A percentile compares a stretch with the other conserved stretches of the same genome.
Evolutionary conservation across 208 protist genomes (phyloP).

Genomic region (Acanthamoeba healyi): DNA sequence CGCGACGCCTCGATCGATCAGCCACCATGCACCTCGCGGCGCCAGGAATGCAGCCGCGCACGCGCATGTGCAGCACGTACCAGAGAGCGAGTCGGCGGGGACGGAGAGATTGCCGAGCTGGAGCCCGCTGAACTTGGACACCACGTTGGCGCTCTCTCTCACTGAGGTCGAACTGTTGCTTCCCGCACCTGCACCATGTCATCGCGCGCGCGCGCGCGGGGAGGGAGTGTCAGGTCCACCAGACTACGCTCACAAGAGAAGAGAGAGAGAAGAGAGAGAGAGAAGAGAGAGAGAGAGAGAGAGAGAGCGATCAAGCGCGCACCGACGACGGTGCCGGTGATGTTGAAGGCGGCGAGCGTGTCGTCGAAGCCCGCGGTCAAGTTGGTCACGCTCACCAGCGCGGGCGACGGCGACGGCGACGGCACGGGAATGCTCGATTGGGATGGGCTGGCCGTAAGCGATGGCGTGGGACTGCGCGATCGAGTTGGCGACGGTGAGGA

Average conservation of each 20-base stretch:
- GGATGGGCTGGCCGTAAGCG: not conserved
- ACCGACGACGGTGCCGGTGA: not conserved
- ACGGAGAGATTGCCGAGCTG: not conserved
- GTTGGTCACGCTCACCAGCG: not conserved
- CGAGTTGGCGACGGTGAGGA: too few relatives aligned
- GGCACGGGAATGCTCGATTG: not conserved
- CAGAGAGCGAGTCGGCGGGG: not conserved
- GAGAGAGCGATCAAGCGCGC: too few relatives aligned
- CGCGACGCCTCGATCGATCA: too few relatives aligned
- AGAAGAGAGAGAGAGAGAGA: too few relatives aligned
- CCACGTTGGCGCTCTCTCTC: not conserved
- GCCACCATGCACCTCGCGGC: too few relatives aligned
- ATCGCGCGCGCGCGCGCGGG: too few relatives aligned
- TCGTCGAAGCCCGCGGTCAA: not conserved
- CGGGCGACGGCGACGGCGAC: not conserved
- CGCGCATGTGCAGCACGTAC: too few relatives aligned
- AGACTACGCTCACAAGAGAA: too few relatives aligned
- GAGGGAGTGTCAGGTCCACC: too few relatives aligned
- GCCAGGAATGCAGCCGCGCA: too few relatives aligned
- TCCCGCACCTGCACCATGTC: too few relatives aligned
- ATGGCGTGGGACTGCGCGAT: not conserved
- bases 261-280: too few relatives aligned
- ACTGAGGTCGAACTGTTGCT: not conserved
- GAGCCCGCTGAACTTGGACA: not conserved
- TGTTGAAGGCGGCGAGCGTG: not conserved